Percentiles rank a stretch among this genome's conserved stretches.
Conservation (phyloP, 805 yeast species). For the Kregervanrija delftensis region DNA sequence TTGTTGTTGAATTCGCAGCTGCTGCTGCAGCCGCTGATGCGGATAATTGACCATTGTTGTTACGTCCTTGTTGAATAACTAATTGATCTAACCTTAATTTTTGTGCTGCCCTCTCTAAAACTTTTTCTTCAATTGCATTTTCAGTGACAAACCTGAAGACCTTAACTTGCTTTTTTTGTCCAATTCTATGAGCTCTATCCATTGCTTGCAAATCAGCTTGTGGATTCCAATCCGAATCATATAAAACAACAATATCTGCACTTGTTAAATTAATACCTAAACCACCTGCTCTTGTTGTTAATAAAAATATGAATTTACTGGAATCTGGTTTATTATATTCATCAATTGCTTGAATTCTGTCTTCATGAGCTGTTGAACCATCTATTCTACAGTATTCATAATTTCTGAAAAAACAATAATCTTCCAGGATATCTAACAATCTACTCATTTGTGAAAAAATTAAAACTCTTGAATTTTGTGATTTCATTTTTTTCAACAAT, state of each 20-base stretch:
- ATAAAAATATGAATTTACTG: constrained; percentile 72
- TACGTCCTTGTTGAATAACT: constrained; percentile 90
- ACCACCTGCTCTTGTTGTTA: constrained; percentile 97
- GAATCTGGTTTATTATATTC: constrained; percentile 81
- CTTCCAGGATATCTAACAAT: constrained; percentile 82
- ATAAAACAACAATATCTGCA: constrained; percentile 84
- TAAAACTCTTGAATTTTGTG: constrained; percentile 80
- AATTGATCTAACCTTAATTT: constrained; percentile 87
- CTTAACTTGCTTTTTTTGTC: constrained; percentile 91
- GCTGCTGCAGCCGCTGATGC: too few species aligned
- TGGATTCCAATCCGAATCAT: constrained; percentile 97
- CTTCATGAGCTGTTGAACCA: constrained; percentile 90
- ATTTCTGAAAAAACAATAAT: constrained; percentile 79
- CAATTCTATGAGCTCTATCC: constrained; percentile 98
- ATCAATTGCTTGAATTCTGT: constrained; percentile 86
- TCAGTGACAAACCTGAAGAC: constrained; percentile 93
- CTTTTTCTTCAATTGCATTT: constrained; percentile 93
- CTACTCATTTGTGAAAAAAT: constrained; percentile 94
- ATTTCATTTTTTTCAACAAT: constrained; percentile 61
- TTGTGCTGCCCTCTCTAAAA: constrained; percentile 92
- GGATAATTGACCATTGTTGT: constrained; percentile 21
- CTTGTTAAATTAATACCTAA: constrained; percentile 87
- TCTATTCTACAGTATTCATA: constrained; percentile 88
- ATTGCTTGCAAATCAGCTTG: constrained; percentile 97
- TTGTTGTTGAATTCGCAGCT: constrained; percentile 12